Evolutionary conservation across 129 eudicot genomes (phyloP), one percentile per base, ranked within the genome.

Genomic region (Calendula officinalis): DNA sequence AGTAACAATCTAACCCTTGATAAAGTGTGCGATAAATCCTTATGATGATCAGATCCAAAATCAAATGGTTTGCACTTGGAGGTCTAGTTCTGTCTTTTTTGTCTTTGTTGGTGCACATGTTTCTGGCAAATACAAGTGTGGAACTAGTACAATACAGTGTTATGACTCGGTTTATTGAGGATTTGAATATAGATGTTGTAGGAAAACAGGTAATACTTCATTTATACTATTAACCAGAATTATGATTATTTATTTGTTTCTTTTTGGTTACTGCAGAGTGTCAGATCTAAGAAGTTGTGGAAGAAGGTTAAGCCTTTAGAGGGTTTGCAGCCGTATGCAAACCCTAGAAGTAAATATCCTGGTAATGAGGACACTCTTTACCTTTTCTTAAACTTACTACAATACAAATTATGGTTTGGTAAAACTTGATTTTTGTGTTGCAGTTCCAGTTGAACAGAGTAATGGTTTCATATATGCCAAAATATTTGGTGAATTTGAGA

Each of bases 401-500:
- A n/a, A n/a, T 7, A 12, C 54, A 44, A 30, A 7, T 41, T 62
- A 62, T 44, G 6, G 66, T 9, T 27, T 42, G 42, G 67, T 62
- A 43, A 38, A 22, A 30, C 37, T 49, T 64, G 43, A 42, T 53
- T 73, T 63, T 14, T 41, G 12, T 48, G 30, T 79, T 85, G 73
- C 91, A 92, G 98, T 63, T 75, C 89, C 96, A 47, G 63, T 69
- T 22, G 77, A 67, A 75, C 68, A 66, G 50, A 77, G 70, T 57
- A 92, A 81, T 83, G 96, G 98, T 59, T 92, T 83, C 76, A 81
- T 92, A 41, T 85, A 88, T 81, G 98, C 95, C 73, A 92, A 92
- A 72, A 75, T 92, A 34, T 82, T 73, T 77, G 98, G 98, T 75
- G 91, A 86, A 70, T 92, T 92, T 77, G 98, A 88, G 81, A 85